Conservation (phyloP, 2,329 filamentous ascomycete species). For the Beauveria medogensis region DNA sequence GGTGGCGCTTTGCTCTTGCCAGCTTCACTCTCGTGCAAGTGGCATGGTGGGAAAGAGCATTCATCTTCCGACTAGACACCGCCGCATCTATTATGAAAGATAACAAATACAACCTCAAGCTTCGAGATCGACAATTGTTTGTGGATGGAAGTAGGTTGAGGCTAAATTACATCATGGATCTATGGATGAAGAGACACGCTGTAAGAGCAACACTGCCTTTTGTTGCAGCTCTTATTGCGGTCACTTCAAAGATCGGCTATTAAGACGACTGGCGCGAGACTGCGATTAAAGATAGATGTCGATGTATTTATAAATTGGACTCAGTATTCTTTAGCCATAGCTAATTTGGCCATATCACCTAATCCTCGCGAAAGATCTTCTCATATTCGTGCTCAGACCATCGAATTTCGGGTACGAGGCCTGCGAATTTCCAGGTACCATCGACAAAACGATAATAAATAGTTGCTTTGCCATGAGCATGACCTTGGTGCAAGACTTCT, state of each 20-base stretch:
- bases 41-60: neutral
- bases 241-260: neutral
- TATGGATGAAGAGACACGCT: neutral
- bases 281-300: neutral
- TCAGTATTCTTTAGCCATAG: neutral
- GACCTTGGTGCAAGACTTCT: constrained; percentile 45
- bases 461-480: constrained; percentile 45
- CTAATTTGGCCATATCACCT: neutral
- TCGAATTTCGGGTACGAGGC: constrained; percentile 42
- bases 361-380: neutral
- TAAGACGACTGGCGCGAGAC: neutral
- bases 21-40: neutral
- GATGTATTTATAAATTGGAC: neutral
- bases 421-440: constrained; percentile 51
- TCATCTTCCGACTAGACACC: neutral
- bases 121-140: neutral
- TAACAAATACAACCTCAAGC: neutral
- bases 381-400: constrained; percentile 48
- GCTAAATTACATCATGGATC: neutral
- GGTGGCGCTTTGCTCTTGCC: neutral
- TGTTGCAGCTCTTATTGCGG: neutral
- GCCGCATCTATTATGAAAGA: neutral
- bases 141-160: neutral
- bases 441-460: constrained; percentile 51
- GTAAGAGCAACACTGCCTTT: neutral